A percentile compares a stretch with the other conserved stretches of the same genome.
Conservation (phyloP, 208 protist genomes). For the Leishmania turanica region DNA sequence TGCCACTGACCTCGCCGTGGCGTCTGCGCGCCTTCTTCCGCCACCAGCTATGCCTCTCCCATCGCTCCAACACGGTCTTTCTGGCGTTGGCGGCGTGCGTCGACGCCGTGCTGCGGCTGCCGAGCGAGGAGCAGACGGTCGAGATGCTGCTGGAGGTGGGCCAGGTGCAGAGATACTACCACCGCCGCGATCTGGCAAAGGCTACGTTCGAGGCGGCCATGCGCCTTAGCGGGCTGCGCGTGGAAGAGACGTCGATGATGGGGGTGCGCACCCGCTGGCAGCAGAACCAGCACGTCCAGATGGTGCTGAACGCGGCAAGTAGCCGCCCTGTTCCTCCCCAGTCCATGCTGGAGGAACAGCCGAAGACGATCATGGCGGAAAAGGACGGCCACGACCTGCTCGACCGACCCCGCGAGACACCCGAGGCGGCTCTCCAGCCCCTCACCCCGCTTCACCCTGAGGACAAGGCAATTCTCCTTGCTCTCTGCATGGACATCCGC, state of each 20-base stretch:
- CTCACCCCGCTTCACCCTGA: constrained; percentile 71
- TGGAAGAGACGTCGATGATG: constrained; percentile 83
- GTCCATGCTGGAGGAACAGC: constrained; percentile 41
- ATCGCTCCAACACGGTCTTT: constrained; percentile 81
- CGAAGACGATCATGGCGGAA: constrained; percentile 66
- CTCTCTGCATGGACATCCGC: constrained; percentile 83
- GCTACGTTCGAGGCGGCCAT: constrained; percentile 66
- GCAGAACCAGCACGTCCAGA: constrained; percentile 83
- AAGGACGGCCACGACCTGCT: constrained; percentile 86
- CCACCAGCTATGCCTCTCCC: constrained; percentile 76
- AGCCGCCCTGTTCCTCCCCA: constrained; percentile 27
- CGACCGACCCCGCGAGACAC: constrained; percentile 67
- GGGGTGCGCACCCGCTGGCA: constrained; percentile 93
- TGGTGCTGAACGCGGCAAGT: constrained; percentile 78
- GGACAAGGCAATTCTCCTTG: constrained; percentile 89
- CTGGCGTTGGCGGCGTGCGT: constrained; percentile 61
- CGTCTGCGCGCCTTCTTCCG: constrained; percentile 76
- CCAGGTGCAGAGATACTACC: constrained; percentile 88
- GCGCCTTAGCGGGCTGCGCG: constrained; percentile 55
- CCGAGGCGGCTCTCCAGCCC: constrained; percentile 36
- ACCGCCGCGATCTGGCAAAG: constrained; percentile 77
- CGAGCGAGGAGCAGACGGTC: constrained; percentile 48
- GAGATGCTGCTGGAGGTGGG: constrained; percentile 82
- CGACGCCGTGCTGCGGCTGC: constrained; percentile 60
- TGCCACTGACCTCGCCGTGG: constrained; percentile 69